Conservation (phyloP, 176 grass and related monocot species). For the Stipa capillata region DNA sequence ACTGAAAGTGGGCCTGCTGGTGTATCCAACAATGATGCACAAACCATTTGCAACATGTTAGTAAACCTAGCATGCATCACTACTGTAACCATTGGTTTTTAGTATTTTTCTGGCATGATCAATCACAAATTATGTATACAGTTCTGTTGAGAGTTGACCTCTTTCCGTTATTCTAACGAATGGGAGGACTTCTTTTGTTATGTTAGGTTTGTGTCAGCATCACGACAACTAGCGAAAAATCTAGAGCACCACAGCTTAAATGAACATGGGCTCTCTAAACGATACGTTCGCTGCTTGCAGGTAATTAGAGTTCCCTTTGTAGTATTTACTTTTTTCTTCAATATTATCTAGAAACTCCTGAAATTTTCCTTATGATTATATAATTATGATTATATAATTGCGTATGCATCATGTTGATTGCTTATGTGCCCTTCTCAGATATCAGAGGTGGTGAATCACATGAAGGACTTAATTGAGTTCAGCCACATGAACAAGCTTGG, state of each 20-base stretch:
- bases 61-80: conserved; percentile 10
- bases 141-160: not conserved
- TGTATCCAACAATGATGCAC: conserved; percentile 55
- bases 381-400: conserved; percentile 4
- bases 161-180: not conserved
- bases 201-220: conserved; percentile 74
- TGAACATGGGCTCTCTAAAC: conserved; percentile 94
- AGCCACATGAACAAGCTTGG: conserved; percentile 73
- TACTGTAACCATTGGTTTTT: not conserved
- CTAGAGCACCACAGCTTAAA: conserved; percentile 80
- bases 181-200: conserved; percentile 1
- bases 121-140: not conserved
- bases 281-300: conserved; percentile 96
- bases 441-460: conserved; percentile 98
- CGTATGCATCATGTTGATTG: conserved; percentile 4
- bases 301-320: conserved; percentile 17
- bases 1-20: conserved; percentile 55
- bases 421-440: conserved; percentile 43
- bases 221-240: conserved; percentile 78
- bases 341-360: not conserved
- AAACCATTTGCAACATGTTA: conserved; percentile 79
- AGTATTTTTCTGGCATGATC: not conserved
- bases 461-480: conserved; percentile 97
- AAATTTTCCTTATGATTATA: not conserved
- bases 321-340: not conserved